Evolutionary conservation across 306 rosid species (phyloP), one percentile per base, ranked within the genome.

Genomic region (Prunus armeniaca): DNA sequence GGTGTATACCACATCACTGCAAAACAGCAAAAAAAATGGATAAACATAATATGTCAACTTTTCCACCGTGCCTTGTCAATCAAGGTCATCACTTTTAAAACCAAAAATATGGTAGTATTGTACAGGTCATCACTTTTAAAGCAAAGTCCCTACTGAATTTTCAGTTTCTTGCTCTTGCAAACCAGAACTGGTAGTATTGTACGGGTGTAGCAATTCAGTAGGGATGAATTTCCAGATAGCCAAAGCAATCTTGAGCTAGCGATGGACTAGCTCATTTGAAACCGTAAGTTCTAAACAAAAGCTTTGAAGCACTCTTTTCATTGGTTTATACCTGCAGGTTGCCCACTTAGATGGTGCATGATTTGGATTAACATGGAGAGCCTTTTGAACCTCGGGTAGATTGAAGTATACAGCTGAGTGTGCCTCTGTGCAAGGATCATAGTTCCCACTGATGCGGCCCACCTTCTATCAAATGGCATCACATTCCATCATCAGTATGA

Each of bases 341-440:
- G 68, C 83, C 98, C 97, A 94, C 84, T 65, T 76, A 55, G 84
- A 71, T 66, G 98, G 97, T 22, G 87, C 85, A 63, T 79, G 81
- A 72, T 41, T 20, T 25, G 77, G 84, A 84, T 93, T 88, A 55
- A 91, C 93, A 71, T 91, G 94, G 81, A 93, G 97, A 46, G 72
- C 82, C 69, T 17, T 82, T 73, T 93, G 96, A 72, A 93, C 98
- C 84, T 90, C 88, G 0, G 91, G 96, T 72, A 52, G 88, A 82
- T 93, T 93, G 88, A 91, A 93, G 88, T 90, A 93, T 25, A 67
- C 78, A 55, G 52, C 67, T 63, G 94, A 85, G 77, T 91, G 93
- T 50, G 20, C 74, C 88, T 91, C 93, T 0, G 96, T 90, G 88
- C 97, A 94, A 81, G 98, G 98, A 90, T 94, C 98, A 80, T 91